Evolutionary conservation across 148 eudicot species (phyloP), one percentile per base, ranked within the genome.

Genomic region (Vaccinium macrocarpon): DNA sequence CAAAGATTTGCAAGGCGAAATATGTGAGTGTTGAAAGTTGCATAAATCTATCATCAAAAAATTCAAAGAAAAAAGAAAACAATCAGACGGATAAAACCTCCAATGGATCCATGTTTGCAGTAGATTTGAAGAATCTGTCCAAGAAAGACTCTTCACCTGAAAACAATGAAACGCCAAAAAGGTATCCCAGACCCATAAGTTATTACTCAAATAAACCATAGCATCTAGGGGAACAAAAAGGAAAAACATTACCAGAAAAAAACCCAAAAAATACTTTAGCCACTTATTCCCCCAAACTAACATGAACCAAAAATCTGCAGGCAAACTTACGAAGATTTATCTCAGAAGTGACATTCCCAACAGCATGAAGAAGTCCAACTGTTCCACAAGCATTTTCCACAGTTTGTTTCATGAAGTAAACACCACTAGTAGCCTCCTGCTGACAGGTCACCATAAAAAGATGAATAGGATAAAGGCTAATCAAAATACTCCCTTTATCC

Each of bases 311-410:
- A 51, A 52, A 83, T 55, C 29, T 6, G 10, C 10, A 2, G 32
- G 51, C 32, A 51, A 56, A 88, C 92, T 86, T 88, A 96, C 99
- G 87, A 86, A 96, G 94, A 86, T 91, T 91, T 84, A 96, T 91
- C 88, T 94, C 90, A 57, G 99, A 96, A 25, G 94, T 93, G 81
- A 96, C 84, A 80, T 96, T 96, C 74, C 98, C 99, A 81, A 96
- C 68, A 84, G 98, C 99, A 89, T 96, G 99, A 82, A 94, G 94
- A 87, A 96, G 97, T 50, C 99, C 99, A 64, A 96, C 85, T 15
- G 99, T 96, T 64, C 99, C 99, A 85, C 99, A 96, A 80, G 99
- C 99, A 91, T 96, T 96, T 86, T 93, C 99, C 81, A 96, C 99
- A 85, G 99, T 96, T 90, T 96, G 99, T 89, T 92, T 92, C 95